A percentile compares a stretch with the other conserved stretches of the same genome.
phyloP scores from a whole-genome alignment of 2,329 filamentous ascomycete genomes.

The Penicillium glabrum region DNA sequence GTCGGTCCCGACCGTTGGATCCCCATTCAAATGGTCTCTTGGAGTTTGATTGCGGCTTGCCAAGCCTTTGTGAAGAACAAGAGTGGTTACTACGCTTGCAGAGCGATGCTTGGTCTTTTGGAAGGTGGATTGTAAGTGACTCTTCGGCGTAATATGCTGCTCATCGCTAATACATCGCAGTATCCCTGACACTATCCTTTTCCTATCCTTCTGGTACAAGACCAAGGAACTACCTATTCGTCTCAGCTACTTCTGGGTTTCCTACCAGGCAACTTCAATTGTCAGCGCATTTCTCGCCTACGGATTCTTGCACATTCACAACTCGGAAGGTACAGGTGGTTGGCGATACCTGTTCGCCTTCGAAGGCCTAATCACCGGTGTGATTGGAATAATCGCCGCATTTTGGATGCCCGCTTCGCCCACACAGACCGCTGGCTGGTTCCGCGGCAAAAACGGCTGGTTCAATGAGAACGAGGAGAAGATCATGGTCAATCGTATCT shows the following conservation, averaged over 20 bases:
- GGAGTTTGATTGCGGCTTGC: conserved; percentile 54
- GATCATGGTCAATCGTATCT: conserved; percentile 66
- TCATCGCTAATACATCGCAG: conserved; percentile 17
- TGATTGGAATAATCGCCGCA: conserved; percentile 57
- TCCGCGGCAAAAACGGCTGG: conserved; percentile 65
- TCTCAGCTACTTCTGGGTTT: conserved; percentile 70
- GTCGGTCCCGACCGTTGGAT: conserved; percentile 62
- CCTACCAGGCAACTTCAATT: conserved; percentile 53
- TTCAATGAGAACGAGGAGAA: conserved; percentile 67
- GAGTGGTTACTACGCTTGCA: conserved; percentile 42
- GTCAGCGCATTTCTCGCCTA: conserved; percentile 50
- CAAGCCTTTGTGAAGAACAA: conserved; percentile 54
- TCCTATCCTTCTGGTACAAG: conserved; percentile 75
- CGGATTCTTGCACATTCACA: conserved; percentile 42
- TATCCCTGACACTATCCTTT: conserved; percentile 50
- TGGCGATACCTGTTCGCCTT: conserved; percentile 46
- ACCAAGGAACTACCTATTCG: conserved; percentile 67
- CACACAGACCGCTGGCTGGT: conserved; percentile 61
- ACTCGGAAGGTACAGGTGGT: conserved; percentile 38
- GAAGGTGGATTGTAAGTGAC: conserved; percentile 60
- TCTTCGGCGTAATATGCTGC: rapidly evolving
- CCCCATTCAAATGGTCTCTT: conserved; percentile 57
- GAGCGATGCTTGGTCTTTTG: conserved; percentile 50
- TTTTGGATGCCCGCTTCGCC: conserved; percentile 65
- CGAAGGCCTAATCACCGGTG: conserved; percentile 50